phyloP scores from a whole-genome alignment of 495 filamentous ascomycete genomes.

The Lasiosphaeris hirsuta region DNA sequence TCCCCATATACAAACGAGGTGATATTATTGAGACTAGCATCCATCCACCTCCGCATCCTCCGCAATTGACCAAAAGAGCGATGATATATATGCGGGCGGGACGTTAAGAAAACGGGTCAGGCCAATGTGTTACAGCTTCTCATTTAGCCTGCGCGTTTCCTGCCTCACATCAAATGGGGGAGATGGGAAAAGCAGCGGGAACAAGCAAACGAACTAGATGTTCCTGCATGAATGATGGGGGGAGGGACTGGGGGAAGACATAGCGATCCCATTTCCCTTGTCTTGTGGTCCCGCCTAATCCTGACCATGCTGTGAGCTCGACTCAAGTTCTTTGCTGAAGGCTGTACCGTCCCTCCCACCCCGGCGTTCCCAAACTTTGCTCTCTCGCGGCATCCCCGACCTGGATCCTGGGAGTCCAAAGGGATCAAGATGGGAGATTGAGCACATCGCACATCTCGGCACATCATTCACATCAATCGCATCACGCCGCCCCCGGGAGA shows the following conservation, averaged over 20 bases:
- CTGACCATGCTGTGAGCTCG: background rate
- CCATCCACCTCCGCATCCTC: slow-evolving; percentile 2
- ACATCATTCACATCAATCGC: slow-evolving; percentile 7
- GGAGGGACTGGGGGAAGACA: background rate
- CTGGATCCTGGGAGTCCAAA: slow-evolving; percentile 3
- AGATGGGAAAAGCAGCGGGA: background rate
- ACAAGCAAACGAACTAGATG: background rate
- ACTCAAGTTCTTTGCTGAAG: too few relatives aligned
- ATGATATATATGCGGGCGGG: background rate
- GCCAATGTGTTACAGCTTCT: slow-evolving; percentile 6
- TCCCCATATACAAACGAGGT: background rate
- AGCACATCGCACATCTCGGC: background rate
- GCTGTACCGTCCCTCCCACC: background rate
- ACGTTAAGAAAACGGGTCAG: slow-evolving; percentile 3
- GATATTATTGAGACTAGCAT: slow-evolving; percentile 4
- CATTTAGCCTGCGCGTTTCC: slow-evolving; percentile 9
- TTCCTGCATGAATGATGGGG: background rate
- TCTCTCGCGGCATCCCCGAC: background rate
- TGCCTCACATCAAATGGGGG: background rate
- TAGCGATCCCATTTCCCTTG: background rate
- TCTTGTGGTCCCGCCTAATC: background rate
- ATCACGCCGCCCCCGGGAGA: background rate
- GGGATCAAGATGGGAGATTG: background rate
- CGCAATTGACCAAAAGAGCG: slow-evolving; percentile 11
- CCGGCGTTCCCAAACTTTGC: background rate